phyloP scores from a whole-genome alignment of 345 rosid genomes.

The Tarenaya hassleriana region DNA sequence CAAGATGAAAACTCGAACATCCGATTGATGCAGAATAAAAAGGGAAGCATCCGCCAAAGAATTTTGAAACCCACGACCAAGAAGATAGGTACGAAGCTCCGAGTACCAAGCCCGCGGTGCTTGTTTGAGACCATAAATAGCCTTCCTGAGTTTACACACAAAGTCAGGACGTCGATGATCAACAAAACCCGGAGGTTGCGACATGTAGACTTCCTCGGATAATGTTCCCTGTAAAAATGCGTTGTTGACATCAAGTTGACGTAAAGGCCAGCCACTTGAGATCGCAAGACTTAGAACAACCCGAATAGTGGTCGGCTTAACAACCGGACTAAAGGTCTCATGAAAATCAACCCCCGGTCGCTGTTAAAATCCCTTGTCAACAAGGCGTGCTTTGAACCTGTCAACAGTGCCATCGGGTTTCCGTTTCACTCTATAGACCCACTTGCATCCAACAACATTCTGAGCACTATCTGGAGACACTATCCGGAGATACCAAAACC shows the following conservation, averaged over 20 bases:
- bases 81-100: too few relatives aligned
- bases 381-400: neutral
- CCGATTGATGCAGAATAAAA: neutral
- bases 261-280: neutral
- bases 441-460: neutral
- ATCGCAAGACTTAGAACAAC: neutral
- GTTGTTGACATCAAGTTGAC: neutral
- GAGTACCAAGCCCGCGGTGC: neutral
- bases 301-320: neutral
- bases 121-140: neutral
- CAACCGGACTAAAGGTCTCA: neutral
- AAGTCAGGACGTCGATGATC: neutral
- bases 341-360: neutral
- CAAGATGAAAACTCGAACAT: neutral
- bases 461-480: too few relatives aligned
- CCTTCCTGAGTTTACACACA: neutral
- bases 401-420: neutral
- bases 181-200: neutral
- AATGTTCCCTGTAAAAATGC: neutral
- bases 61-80: neutral
- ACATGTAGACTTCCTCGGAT: neutral
- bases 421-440: neutral
- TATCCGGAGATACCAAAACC: neutral
- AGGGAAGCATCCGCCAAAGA: neutral
- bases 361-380: neutral